These are phyloP conservation scores for Chaetomiaceae sp. DNA, from an alignment of 2,329 filamentous ascomycete genomes.

Conservation along the genomic window DNA sequence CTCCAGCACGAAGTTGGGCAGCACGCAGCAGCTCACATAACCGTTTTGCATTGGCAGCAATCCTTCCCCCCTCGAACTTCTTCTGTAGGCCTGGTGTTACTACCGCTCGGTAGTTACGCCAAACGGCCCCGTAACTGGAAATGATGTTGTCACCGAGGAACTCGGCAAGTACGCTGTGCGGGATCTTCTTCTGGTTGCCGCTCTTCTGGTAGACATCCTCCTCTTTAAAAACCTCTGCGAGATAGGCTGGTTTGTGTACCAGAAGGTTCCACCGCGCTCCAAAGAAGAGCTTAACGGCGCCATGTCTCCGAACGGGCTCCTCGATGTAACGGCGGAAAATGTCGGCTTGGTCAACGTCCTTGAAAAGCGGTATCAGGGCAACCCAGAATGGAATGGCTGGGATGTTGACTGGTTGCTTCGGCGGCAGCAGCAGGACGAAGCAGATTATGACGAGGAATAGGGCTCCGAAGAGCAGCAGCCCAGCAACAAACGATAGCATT, in stretches of 20 bases:
- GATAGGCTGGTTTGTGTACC: conserved; percentile 37
- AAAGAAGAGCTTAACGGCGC: conserved; percentile 44
- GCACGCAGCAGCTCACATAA: conserved; percentile 9
- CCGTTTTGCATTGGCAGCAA: conserved; percentile 10
- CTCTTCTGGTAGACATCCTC: conserved; percentile 25
- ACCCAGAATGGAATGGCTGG: conserved; percentile 40
- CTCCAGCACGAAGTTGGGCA: conserved; percentile 4
- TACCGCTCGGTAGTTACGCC: conserved; percentile 14
- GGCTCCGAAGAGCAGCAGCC: conserved; percentile 6
- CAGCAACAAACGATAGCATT: conserved; percentile 9
- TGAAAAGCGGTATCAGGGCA: conserved; percentile 36
- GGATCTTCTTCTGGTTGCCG: conserved; percentile 20
- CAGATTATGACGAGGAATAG: conserved; percentile 4
- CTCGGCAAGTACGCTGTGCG: conserved; percentile 16
- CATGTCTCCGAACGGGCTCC: conserved; percentile 32
- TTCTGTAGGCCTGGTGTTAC: conserved; percentile 15
- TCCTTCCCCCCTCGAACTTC: conserved; percentile 9
- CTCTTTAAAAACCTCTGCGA: conserved; percentile 34
- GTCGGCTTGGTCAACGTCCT: conserved; percentile 38
- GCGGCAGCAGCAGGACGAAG: conserved; percentile 12
- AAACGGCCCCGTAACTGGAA: conserved; percentile 13
- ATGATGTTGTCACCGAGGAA: conserved; percentile 20
- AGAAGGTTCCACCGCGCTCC: conserved; percentile 44
- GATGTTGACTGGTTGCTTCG: conserved; percentile 31
- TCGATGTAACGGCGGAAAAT: conserved; percentile 36